Base-by-base conservation (phyloP, 2,329 filamentous ascomycete genomes). In the Fusarium sp. region DNA sequence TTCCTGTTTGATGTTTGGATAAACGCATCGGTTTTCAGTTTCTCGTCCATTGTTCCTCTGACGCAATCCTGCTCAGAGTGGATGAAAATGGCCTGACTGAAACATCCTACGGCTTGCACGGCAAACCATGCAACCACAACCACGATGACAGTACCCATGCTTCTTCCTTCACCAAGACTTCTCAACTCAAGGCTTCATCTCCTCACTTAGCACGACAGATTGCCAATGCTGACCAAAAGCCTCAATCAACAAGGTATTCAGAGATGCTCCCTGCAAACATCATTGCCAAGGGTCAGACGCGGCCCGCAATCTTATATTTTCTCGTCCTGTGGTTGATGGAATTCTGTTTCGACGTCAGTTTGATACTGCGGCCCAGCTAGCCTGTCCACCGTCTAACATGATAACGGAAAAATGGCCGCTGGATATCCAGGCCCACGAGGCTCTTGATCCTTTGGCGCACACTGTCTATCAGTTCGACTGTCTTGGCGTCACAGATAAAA, bases 291-390 rank as follows among this genome's bases (percentile, higher is more conserved):
- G 49, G 46, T 63, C 55, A 66, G 49, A 58, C 49, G 52, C 62
- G 72, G 63, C 75, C 71, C 75, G 73, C 73, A 60, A 63, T 63
- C 71, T 77, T 70, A 35, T 63, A 55, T 63, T 70, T 65, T 65
- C 75, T 67, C 67, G 75, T 59, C 42, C 69, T 77, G 70, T 77
- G 75, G 73, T 77, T 77, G 75, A 77, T 75, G 75, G 75, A 77
- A 76, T 69, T 72, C 60, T 55, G 54, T 63, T 76, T 75, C 72
- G 27, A 75, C 74, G 55, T 72, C 66, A 70, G 61, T 72, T 72
- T 51, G 58, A 62, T 56, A 68, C 60, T 54, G 61, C 62, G 44
- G 60, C 57, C 64, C 48, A 46, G 55, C 39, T 67, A 41, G 49
- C 35, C 35, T 54, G 49, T n/a, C 49, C 57, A 54, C 55, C 51